Conservation (phyloP, 495 filamentous ascomycete species). For the Talaromyces borbonicus region DNA sequence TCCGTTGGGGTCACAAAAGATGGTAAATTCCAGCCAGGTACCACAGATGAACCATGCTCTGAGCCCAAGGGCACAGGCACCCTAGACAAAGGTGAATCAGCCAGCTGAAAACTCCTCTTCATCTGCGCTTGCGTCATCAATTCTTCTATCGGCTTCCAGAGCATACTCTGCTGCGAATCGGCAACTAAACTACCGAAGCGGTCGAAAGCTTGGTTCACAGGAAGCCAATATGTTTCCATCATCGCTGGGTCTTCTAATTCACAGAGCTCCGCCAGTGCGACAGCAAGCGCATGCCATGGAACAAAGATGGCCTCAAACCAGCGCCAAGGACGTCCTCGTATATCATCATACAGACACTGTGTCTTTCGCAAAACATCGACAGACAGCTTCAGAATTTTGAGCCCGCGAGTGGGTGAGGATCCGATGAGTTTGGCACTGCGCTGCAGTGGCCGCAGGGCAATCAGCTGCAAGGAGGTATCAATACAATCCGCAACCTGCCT, state of each 20-base stretch:
- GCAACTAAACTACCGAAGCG: conserved; percentile 38
- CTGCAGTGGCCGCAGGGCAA: conserved; percentile 22
- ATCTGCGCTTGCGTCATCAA: too few relatives aligned
- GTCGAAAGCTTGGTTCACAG: conserved; percentile 50
- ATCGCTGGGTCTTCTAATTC: conserved; percentile 49
- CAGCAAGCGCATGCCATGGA: conserved; percentile 37
- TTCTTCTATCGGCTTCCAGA: conserved; percentile 54
- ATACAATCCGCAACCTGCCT: too few relatives aligned
- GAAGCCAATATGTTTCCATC: conserved; percentile 63
- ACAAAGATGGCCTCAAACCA: conserved; percentile 33
- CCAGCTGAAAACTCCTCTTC: too few relatives aligned
- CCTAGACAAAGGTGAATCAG: too few relatives aligned
- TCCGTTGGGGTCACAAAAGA: too few relatives aligned
- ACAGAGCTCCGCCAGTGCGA: conserved; percentile 59
- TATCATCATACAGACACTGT: conserved; percentile 16
- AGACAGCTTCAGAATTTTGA: conserved; percentile 20
- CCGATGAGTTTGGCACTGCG: conserved; percentile 16
- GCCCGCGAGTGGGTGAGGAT: conserved; percentile 15
- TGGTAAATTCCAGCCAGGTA: too few relatives aligned
- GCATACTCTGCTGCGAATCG: conserved; percentile 44
- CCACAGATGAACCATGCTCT: too few relatives aligned
- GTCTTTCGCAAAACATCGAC: conserved; percentile 20
- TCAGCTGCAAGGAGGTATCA: conserved; percentile 25
- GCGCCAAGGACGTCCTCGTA: conserved; percentile 17
- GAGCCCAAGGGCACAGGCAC: too few relatives aligned